Percentiles rank a stretch among this genome's conserved stretches.
phyloP scores from a whole-genome alignment of 345 rosid genomes.

The Xanthoceras sorbifolium region DNA sequence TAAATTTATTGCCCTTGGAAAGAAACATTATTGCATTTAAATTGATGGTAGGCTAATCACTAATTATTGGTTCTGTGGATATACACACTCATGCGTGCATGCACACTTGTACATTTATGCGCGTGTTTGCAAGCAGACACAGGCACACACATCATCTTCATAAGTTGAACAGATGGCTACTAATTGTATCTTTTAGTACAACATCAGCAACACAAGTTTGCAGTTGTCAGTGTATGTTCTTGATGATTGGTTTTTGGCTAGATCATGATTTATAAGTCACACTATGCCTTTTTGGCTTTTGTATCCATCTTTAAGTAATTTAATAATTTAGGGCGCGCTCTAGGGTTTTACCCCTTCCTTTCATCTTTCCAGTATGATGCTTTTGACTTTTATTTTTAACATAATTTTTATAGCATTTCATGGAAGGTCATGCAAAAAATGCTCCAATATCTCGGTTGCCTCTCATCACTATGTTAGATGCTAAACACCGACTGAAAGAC shows the following conservation, averaged over 20 bases:
- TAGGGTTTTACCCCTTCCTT: neutral
- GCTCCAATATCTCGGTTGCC: conserved; percentile 94
- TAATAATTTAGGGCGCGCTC: neutral
- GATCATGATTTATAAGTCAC: neutral
- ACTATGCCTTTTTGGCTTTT: neutral
- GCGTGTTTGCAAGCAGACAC: neutral
- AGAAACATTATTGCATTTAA: neutral
- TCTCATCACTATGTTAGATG: conserved; percentile 67
- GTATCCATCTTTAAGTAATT: conserved; percentile 1
- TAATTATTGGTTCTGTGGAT: neutral
- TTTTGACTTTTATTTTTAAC: conserved; percentile 19
- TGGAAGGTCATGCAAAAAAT: conserved; percentile 98
- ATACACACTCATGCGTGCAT: neutral
- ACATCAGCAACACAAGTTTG: neutral
- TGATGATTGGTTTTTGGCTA: neutral
- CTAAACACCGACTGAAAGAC: conserved; percentile 76
- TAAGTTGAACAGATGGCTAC: neutral
- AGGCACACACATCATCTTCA: neutral
- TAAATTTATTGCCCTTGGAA: neutral
- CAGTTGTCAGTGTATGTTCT: neutral
- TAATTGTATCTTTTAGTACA: neutral
- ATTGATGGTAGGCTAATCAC: neutral
- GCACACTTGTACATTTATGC: neutral
- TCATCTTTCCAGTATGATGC: neutral
- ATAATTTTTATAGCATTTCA: conserved; percentile 71